phyloP scores from a whole-genome alignment of 2,329 filamentous ascomycete species.

The Aspergillus glaucus region DNA sequence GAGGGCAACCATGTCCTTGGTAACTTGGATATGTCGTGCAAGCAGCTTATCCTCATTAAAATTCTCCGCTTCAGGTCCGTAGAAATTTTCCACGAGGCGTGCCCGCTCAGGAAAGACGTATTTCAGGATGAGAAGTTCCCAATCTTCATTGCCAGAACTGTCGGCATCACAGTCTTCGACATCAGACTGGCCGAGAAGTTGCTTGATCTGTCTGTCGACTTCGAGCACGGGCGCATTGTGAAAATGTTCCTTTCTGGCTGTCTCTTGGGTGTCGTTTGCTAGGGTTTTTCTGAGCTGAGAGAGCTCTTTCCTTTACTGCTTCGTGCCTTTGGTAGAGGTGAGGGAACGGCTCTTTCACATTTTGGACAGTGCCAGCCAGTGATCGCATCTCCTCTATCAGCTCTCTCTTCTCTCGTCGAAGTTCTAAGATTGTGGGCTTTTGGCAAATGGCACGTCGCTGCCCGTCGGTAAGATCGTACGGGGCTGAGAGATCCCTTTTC shows the following conservation, averaged over 20 bases:
- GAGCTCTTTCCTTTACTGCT: conserved; percentile 14
- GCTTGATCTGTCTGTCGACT: conserved; percentile 20
- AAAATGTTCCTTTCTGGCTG: conserved; percentile 22
- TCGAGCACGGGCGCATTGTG: conserved; percentile 16
- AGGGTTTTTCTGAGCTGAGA: conserved; percentile 16
- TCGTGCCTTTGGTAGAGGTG: conserved; percentile 18
- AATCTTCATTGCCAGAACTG: conserved; percentile 67
- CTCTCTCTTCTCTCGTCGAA: conserved; percentile 21
- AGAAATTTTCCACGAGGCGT: conserved; percentile 21
- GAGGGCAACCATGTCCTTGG: conserved; percentile 22
- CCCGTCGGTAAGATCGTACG: conserved; percentile 15
- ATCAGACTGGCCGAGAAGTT: conserved; percentile 17
- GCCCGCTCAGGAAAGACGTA: conserved; percentile 20
- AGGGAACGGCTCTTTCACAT: conserved; percentile 12
- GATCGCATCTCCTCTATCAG: conserved; percentile 19
- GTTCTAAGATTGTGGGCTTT: conserved; percentile 14
- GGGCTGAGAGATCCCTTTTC: conserved; percentile 17
- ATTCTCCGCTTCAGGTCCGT: conserved; percentile 17
- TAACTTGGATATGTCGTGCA: conserved; percentile 19
- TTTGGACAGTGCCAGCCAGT: conserved; percentile 16
- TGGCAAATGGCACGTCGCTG: conserved; percentile 13
- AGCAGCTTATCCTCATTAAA: conserved; percentile 21
- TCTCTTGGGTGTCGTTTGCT: conserved; percentile 13
- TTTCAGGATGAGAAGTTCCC: conserved; percentile 46
- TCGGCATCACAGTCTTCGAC: conserved; percentile 66